Percentiles rank a stretch among this genome's conserved stretches.
Evolutionary conservation across 768 basidiomycete genomes (phyloP).

Genomic region (Amanita jacksonii): DNA sequence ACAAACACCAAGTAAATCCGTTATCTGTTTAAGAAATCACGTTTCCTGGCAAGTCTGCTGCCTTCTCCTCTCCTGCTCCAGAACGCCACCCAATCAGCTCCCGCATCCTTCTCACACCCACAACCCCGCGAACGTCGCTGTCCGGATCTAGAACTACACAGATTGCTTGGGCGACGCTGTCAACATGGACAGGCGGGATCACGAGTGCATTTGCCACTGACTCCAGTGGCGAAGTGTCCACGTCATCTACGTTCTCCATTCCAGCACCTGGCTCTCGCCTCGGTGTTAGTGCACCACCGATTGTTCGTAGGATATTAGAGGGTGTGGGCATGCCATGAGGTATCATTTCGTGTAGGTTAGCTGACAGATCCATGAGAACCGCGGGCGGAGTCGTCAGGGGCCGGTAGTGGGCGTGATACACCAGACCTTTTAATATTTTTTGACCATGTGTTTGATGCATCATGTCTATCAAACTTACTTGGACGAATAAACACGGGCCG

Average conservation of each 20-base stretch:
- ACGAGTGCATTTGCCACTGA: conserved; percentile 71
- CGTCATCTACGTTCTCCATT: conserved; percentile 17
- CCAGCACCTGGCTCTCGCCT: conserved; percentile 13
- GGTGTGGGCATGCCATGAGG: conserved; percentile 56
- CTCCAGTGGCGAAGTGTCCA: conserved; percentile 35
- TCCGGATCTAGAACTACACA: conserved; percentile 48
- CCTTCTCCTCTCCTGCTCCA: not conserved
- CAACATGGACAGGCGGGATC: conserved; percentile 92
- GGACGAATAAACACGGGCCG: conserved; percentile 82
- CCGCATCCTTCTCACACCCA: conserved; percentile 67
- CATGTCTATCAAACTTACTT: conserved; percentile 42
- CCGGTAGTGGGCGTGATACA: conserved; percentile 91
- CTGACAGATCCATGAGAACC: conserved; percentile 72
- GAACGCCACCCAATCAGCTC: conserved; percentile 61
- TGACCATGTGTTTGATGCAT: conserved; percentile 8
- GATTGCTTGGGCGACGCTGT: conserved; percentile 85
- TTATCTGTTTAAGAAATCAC: too few species aligned
- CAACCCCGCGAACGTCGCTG: conserved; percentile 47
- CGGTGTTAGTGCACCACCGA: conserved; percentile 25
- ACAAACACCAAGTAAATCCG: too few species aligned
- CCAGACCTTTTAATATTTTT: conserved; percentile 52
- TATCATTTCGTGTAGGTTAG: conserved; percentile 54
- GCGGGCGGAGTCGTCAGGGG: conserved; percentile 86
- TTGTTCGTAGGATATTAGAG: conserved; percentile 46
- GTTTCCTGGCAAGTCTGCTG: too few species aligned